These are phyloP conservation scores for Trichosanthes truncata DNA, from an alignment of 306 rosid genomes.

Conservation along the genomic window DNA sequence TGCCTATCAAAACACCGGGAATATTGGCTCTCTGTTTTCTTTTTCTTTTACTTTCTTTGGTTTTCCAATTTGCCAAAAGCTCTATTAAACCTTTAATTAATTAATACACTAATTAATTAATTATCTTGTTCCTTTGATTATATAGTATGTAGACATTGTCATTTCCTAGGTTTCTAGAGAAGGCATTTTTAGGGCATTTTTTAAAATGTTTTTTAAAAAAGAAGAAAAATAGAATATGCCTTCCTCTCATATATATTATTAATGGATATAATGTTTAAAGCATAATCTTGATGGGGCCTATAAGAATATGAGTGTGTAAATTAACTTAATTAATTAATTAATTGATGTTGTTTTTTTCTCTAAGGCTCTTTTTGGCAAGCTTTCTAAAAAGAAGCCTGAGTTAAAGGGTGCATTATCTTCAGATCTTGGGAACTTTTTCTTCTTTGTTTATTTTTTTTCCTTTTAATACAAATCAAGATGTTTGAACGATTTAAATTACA, in stretches of 20 bases:
- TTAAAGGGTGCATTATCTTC: neutral
- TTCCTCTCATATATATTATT: neutral
- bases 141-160: neutral
- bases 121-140: neutral
- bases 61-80: neutral
- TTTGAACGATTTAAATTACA: neutral
- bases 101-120: neutral
- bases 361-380: neutral
- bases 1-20: slow-evolving; percentile 72
- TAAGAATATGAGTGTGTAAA: slow-evolving; percentile 5
- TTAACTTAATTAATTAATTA: slow-evolving; percentile 1
- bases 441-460: neutral
- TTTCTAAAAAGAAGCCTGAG: neutral
- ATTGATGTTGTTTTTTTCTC: neutral
- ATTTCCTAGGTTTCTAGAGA: slow-evolving; percentile 2
- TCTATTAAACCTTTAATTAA: neutral
- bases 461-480: no score
- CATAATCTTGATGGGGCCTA: slow-evolving; percentile 21
- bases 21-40: slow-evolving; percentile 48
- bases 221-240: slow-evolving; percentile 4
- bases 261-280: slow-evolving; percentile 10
- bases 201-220: neutral
- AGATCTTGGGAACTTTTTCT: neutral
- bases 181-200: neutral
- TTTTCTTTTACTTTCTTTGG: neutral